Evolutionary conservation across 495 filamentous ascomycete genomes (phyloP).

Genomic region (Penicillium robsamsonii): DNA sequence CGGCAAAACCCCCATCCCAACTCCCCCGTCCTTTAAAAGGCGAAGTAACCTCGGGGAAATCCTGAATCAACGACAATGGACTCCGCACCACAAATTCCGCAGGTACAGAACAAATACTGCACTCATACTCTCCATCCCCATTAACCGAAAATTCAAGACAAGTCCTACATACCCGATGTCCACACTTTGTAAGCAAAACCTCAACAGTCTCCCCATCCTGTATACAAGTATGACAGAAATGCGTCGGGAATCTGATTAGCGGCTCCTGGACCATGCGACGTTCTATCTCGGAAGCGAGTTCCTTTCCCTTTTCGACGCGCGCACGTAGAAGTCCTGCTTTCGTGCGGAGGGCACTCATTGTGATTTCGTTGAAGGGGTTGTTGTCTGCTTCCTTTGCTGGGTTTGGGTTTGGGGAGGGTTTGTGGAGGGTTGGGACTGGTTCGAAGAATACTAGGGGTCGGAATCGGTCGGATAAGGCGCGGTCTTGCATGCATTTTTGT

Average conservation of each 20-base stretch:
- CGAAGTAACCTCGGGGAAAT: background rate
- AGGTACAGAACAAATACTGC: constrained; percentile 27
- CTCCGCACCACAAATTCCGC: constrained; percentile 15
- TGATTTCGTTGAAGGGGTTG: background rate
- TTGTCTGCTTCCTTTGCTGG: background rate
- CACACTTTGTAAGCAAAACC: constrained; percentile 25
- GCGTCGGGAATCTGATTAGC: constrained; percentile 17
- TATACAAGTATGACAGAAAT: constrained; percentile 31
- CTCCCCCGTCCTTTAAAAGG: background rate
- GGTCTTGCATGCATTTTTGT: constrained; percentile 20
- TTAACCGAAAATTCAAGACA: constrained; percentile 24
- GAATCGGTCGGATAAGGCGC: constrained; percentile 18
- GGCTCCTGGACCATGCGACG: constrained; percentile 19
- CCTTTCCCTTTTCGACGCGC: constrained; percentile 31
- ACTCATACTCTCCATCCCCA: constrained; percentile 21
- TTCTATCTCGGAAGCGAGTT: constrained; percentile 28
- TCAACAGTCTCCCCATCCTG: constrained; percentile 18
- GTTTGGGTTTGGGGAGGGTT: constrained; percentile 8
- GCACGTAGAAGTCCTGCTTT: constrained; percentile 22
- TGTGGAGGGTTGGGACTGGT: constrained; percentile 18
- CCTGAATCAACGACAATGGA: constrained; percentile 3
- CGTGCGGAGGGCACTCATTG: constrained; percentile 7
- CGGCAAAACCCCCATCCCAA: background rate
- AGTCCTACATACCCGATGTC: constrained; percentile 27
- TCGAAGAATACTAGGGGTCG: constrained; percentile 25